Evolutionary conservation across 352 stramenopile species (phyloP).

Genomic region (Phytophthora nicotianae): DNA sequence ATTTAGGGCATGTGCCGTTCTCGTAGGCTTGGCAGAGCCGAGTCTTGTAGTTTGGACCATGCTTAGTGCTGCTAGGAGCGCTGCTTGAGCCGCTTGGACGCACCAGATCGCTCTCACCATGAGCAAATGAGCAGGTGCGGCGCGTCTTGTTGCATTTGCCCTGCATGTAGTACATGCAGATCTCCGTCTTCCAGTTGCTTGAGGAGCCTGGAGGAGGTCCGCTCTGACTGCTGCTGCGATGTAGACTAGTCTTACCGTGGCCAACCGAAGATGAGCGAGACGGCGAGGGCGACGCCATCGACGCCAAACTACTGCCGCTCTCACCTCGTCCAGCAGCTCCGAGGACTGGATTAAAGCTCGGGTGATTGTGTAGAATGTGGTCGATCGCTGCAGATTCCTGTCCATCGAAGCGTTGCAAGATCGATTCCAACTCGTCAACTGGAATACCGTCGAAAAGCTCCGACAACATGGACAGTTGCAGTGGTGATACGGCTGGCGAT

Average conservation of each 20-base stretch:
- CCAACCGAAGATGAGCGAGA: conserved; percentile 31
- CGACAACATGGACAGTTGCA: conserved; percentile 66
- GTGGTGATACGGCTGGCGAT: conserved; percentile 44
- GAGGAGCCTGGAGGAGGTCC: conserved; percentile 32
- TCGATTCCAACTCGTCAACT: conserved; percentile 61
- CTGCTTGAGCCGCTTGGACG: conserved; percentile 34
- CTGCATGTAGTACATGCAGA: conserved; percentile 91
- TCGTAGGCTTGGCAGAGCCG: conserved; percentile 81
- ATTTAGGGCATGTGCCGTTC: conserved; percentile 74
- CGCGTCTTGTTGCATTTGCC: conserved; percentile 90
- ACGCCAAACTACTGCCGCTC: conserved; percentile 20
- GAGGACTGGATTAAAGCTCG: conserved; percentile 70
- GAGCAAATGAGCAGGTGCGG: conserved; percentile 87
- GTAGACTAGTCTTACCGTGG: conserved; percentile 36
- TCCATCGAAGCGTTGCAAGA: conserved; percentile 51
- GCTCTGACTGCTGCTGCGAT: conserved; percentile 38
- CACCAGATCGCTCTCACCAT: conserved; percentile 81
- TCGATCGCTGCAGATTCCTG: conserved; percentile 71
- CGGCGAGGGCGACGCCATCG: conserved; percentile 29
- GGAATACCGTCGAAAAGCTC: conserved; percentile 79
- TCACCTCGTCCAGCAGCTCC: conserved; percentile 32
- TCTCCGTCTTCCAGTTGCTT: conserved; percentile 90
- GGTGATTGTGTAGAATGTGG: conserved; percentile 64
- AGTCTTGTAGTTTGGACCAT: conserved; percentile 71
- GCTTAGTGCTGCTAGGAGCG: conserved; percentile 21